Percentiles rank a stretch among this genome's conserved stretches.
These are phyloP conservation scores for Paramecium sonneborni DNA, from an alignment of 73 alveolate genomes.

Conservation along the genomic window DNA sequence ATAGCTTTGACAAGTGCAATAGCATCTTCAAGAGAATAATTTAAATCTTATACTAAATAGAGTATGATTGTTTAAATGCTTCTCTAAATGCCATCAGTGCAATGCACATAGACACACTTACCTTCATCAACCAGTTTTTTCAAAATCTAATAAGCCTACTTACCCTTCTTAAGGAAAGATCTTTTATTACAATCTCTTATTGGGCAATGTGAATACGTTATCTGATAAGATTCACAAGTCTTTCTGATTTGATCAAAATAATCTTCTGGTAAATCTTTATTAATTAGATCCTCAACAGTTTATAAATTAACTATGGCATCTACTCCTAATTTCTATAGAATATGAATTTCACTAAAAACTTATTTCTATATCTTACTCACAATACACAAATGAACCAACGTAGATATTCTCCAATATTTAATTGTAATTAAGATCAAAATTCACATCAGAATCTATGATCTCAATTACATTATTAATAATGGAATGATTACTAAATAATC, in stretches of 20 bases:
- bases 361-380: background rate
- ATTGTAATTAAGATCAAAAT: background rate
- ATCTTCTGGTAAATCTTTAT: background rate
- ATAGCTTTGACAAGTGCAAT: background rate
- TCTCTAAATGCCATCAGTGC: conserved; percentile 39
- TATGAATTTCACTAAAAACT: background rate
- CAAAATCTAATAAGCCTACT: background rate
- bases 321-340: background rate
- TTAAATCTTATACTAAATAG: background rate
- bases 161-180: background rate
- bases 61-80: conserved; percentile 42
- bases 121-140: background rate
- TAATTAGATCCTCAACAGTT: background rate
- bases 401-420: background rate
- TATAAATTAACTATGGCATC: conserved; percentile 8
- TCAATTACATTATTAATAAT: background rate
- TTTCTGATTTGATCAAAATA: background rate
- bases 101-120: conserved; percentile 6
- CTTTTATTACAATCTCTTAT: background rate
- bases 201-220: background rate
- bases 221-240: background rate
- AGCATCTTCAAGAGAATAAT: background rate
- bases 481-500: background rate
- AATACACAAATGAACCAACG: conserved; percentile 8
- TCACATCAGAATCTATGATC: background rate